phyloP scores from a whole-genome alignment of 1,284 basidiomycete species.

The Pascua guehoae region DNA sequence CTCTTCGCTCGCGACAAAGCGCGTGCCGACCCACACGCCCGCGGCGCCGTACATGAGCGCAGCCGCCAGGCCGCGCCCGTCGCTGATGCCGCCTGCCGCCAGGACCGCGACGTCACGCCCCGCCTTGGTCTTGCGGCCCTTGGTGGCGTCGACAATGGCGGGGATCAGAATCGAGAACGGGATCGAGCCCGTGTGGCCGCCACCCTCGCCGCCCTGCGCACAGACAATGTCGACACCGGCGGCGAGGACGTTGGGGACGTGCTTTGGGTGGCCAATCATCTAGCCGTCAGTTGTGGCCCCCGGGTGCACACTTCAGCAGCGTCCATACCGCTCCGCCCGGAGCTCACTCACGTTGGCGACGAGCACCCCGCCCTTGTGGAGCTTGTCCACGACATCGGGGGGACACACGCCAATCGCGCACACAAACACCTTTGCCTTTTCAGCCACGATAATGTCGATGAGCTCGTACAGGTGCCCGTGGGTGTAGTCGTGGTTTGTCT shows the following conservation, averaged over 20 bases:
- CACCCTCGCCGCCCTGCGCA: constrained; percentile 81
- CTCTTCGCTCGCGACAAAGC: constrained; percentile 69
- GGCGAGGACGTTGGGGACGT: constrained; percentile 72
- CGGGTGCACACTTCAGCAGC: no score
- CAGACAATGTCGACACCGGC: constrained; percentile 82
- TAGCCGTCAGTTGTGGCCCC: constrained; percentile 51
- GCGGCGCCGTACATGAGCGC: constrained; percentile 78
- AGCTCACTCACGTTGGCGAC: constrained; percentile 56
- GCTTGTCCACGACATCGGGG: constrained; percentile 65
- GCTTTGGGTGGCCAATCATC: constrained; percentile 88
- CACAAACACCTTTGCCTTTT: constrained; percentile 76
- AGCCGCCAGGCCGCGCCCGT: constrained; percentile 77
- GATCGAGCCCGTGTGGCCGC: constrained; percentile 57
- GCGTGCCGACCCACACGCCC: constrained; percentile 83
- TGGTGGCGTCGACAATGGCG: constrained; percentile 74
- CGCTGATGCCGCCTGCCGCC: constrained; percentile 82
- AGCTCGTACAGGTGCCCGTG: constrained; percentile 63
- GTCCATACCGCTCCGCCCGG: constrained; percentile 34
- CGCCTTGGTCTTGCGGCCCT: constrained; percentile 66
- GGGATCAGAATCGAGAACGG: constrained; percentile 49
- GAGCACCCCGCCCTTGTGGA: constrained; percentile 74
- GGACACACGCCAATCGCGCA: constrained; percentile 77
- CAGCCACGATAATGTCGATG: constrained; percentile 81
- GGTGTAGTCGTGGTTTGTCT: constrained; percentile 66
- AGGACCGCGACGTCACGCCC: constrained; percentile 74